A percentile compares a stretch with the other conserved stretches of the same genome.
Evolutionary conservation across 805 yeast species (phyloP).

Genomic region (Cyberlindnera bimundalis): DNA sequence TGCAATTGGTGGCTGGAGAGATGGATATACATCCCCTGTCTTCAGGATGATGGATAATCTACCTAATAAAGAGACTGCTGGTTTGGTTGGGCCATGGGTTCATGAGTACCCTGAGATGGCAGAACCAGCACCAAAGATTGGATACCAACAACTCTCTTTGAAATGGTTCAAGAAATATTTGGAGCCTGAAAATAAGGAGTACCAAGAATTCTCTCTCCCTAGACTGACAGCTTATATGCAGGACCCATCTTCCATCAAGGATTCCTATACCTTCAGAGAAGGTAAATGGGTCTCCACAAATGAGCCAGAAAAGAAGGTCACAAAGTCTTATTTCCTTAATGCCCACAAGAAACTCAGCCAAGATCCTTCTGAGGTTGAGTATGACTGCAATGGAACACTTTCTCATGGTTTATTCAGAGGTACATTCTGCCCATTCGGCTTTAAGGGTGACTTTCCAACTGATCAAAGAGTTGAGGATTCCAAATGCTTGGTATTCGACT

Average conservation of each 20-base stretch:
- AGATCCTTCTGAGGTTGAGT: constrained; percentile 5
- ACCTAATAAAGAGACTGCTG: constrained; percentile 33
- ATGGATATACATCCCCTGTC: constrained; percentile 43
- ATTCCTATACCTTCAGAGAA: constrained; percentile 35
- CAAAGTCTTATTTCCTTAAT: constrained; percentile 17
- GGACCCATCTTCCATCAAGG: constrained; percentile 38
- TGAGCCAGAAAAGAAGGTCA: constrained; percentile 14
- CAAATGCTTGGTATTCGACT: constrained; percentile 37
- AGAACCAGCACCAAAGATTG: constrained; percentile 42
- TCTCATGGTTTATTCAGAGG: constrained; percentile 45
- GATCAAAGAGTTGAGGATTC: constrained; percentile 42
- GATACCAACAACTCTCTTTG: constrained; percentile 39
- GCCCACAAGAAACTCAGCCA: constrained; percentile 11
- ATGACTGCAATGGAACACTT: constrained; percentile 32
- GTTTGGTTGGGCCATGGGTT: constrained; percentile 46
- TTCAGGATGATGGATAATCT: constrained; percentile 40
- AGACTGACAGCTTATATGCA: constrained; percentile 40
- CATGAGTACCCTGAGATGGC: constrained; percentile 49
- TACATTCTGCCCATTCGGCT: constrained; percentile 45
- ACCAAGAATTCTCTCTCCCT: constrained; percentile 29
- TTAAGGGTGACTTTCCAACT: constrained; percentile 43
- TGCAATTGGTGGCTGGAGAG: constrained; percentile 46
- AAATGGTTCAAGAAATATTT: constrained; percentile 41
- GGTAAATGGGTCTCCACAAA: constrained; percentile 39
- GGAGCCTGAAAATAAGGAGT: constrained; percentile 22